Evolutionary conservation across 495 filamentous ascomycete genomes (phyloP), one percentile per base, ranked within the genome.

Genomic region (Bryoglossum gracile): DNA sequence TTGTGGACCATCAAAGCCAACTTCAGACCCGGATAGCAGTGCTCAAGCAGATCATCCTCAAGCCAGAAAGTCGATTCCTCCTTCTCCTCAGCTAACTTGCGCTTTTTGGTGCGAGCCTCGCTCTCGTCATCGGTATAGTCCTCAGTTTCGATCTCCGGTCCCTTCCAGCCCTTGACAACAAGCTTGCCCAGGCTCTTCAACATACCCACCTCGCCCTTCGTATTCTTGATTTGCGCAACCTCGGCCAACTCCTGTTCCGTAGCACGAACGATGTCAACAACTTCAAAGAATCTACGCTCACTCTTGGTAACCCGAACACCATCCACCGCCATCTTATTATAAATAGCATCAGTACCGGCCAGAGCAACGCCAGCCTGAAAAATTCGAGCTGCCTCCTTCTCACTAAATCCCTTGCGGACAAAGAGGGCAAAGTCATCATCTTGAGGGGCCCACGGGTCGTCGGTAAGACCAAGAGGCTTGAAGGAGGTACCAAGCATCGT

Each of bases 11-110:
- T 64, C 4, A 78, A 68, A 25, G 74, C 71, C 13, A 96, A 61
- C 67, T 94, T 95, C 81, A 95, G 81, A 1, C 89, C 87, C 0
- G 77, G 68, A 53, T 78, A 80, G 50, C 82, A 75, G 38, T 75
- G 67, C 22, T 68, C 52, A 16, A 96, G 69, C 4, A 84, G 65
- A 0, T 74, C 60, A 21, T 80, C 73, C 57, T 92, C 88, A 19
- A 94, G 46, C 58, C 83, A 77, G 52, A 89, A 83, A 25, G 78
- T 73, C 41, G 64, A 60, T 10, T 46, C 8, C 3, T 3, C 25
- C 43, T 66, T 61, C 10, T 46, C 8, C 4, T 3, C 25, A 11
- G 23, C 0, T 2, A 42, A 14, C 14, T 30, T 26, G 4, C 17
- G 35, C 8, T 49, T 26, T 8, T 49, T 45, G 64, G 65, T 51